Conservation (phyloP, 1,139 yeast genomes). For the Taiozyma onychis region DNA sequence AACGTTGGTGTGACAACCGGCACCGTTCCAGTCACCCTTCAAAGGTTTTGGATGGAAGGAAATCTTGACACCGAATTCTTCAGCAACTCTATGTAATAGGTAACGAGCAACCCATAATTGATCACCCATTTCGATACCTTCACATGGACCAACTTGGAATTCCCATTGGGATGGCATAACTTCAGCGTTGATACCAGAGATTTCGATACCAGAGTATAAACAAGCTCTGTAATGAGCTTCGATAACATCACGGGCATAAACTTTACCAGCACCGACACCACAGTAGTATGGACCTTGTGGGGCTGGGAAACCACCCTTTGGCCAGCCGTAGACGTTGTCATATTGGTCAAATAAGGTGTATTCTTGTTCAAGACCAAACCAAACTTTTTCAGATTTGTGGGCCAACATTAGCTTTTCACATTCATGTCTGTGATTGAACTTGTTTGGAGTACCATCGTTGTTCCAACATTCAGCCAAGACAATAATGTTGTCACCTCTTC, state of each 20-base stretch:
- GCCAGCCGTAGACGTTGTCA: conserved; percentile 96
- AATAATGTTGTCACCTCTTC: conserved; percentile 94
- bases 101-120: conserved; percentile 95
- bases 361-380: conserved; percentile 99
- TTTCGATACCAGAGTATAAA: conserved; percentile 81
- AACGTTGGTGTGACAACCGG: conserved; percentile 99
- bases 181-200: conserved; percentile 98
- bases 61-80: conserved; percentile 97
- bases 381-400: conserved; percentile 75
- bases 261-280: conserved; percentile 99
- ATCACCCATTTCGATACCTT: conserved; percentile 95
- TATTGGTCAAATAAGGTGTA: conserved; percentile 91
- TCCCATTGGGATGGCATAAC: conserved; percentile 99
- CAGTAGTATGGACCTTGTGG: conserved; percentile 99
- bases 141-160: conserved; percentile 99
- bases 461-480: conserved; percentile 97
- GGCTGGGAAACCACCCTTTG: conserved; percentile 99
- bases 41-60: conserved; percentile 99
- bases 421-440: conserved; percentile 96
- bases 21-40: conserved; percentile 99
- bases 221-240: conserved; percentile 99
- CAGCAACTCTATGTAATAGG: conserved; percentile 89
- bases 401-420: conserved; percentile 95
- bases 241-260: conserved; percentile 94
- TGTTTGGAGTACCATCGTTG: conserved; percentile 98